phyloP scores from a whole-genome alignment of 139 green algal genomes.

The Chlamydomonas applanata region DNA sequence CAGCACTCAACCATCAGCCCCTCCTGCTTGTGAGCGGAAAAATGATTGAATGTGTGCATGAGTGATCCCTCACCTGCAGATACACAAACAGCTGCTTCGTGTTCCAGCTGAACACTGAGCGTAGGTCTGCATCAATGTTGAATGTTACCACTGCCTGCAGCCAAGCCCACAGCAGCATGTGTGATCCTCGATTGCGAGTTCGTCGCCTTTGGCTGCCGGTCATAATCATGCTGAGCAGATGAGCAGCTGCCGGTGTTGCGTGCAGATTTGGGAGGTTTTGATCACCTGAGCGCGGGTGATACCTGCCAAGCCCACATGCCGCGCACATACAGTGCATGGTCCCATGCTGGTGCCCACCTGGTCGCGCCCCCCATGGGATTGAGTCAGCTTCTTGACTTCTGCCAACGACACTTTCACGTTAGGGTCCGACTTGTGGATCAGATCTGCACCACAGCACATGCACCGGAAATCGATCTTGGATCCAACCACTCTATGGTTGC shows the following conservation, averaged over 20 bases:
- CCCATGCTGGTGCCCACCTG: slow-evolving; percentile 21
- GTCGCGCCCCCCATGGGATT: slow-evolving; percentile 18
- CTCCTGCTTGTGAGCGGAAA: too few relatives aligned
- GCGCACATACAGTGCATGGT: too few relatives aligned
- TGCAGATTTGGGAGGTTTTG: background rate
- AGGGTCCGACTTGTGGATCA: slow-evolving; percentile 39
- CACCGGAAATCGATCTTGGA: background rate
- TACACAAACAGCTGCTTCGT: slow-evolving; percentile 86
- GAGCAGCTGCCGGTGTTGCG: slow-evolving; percentile 17
- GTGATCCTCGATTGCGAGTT: background rate
- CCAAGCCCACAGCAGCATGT: background rate
- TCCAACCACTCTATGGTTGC: background rate
- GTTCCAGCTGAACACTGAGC: slow-evolving; percentile 81
- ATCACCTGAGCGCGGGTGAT: background rate
- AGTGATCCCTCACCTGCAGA: slow-evolving; percentile 42
- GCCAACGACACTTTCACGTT: slow-evolving; percentile 17
- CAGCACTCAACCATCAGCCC: too few relatives aligned
- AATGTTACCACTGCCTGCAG: slow-evolving; percentile 63
- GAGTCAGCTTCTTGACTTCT: slow-evolving; percentile 25
- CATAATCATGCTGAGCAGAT: background rate
- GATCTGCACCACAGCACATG: slow-evolving; percentile 24
- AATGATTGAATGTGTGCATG: background rate
- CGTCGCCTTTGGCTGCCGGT: background rate
- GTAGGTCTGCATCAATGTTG: slow-evolving; percentile 67
- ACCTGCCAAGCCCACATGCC: too few relatives aligned